A percentile compares a stretch with the other conserved stretches of the same genome.
Conservation (phyloP, 1,284 basidiomycete species). For the Ustilago cynodontis region DNA sequence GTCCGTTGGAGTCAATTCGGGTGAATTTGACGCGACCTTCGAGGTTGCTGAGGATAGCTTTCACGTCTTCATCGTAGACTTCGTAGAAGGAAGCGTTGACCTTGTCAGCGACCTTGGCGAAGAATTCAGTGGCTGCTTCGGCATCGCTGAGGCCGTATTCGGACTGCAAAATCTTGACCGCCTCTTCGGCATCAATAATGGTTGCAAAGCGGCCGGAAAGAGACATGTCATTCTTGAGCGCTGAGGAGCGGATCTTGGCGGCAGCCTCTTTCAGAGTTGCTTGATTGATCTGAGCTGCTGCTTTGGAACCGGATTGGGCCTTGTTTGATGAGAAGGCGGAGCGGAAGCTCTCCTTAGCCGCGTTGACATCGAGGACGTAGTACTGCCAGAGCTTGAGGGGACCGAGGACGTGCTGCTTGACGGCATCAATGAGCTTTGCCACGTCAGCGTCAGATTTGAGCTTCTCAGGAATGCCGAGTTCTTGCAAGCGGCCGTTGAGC, state of each 20-base stretch:
- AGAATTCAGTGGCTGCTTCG: conserved; percentile 35
- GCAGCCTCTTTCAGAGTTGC: conserved; percentile 34
- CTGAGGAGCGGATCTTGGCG: conserved; percentile 35
- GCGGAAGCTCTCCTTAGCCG: conserved; percentile 38
- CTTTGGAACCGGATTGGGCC: conserved; percentile 11
- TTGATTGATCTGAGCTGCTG: conserved; percentile 2
- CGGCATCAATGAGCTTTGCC: conserved; percentile 49
- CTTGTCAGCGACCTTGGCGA: conserved; percentile 49
- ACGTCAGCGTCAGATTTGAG: conserved; percentile 53
- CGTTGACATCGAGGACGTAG: conserved; percentile 60
- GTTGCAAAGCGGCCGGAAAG: conserved; percentile 54
- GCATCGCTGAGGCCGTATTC: conserved; percentile 25
- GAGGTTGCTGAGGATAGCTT: conserved; percentile 59
- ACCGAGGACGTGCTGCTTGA: conserved; percentile 54
- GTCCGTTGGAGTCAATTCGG: conserved; percentile 58
- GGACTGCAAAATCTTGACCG: conserved; percentile 41
- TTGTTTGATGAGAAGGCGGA: conserved; percentile 25
- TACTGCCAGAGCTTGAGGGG: conserved; percentile 64
- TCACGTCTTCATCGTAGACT: conserved; percentile 61
- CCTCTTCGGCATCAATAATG: conserved; percentile 42
- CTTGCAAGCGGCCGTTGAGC: conserved; percentile 41
- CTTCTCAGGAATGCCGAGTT: conserved; percentile 50
- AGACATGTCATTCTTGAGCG: conserved; percentile 55
- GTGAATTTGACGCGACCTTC: conserved; percentile 59
- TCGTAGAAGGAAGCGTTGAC: conserved; percentile 57